A percentile compares a stretch with the other conserved stretches of the same genome.
These are phyloP conservation scores for Tuber calosporum DNA, from an alignment of 495 filamentous ascomycete genomes.

Conservation along the genomic window DNA sequence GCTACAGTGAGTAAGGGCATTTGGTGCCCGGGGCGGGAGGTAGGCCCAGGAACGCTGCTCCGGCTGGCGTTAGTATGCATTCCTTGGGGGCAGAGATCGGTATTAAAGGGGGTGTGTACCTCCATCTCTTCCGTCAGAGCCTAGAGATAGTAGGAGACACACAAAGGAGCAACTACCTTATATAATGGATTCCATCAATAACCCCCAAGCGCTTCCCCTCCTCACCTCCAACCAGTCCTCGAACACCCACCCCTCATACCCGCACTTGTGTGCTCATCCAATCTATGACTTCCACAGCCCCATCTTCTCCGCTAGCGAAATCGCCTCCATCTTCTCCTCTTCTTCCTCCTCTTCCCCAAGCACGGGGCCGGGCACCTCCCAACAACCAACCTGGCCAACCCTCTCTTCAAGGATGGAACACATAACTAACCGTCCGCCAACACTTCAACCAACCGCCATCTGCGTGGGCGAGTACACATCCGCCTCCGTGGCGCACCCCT, in stretches of 20 bases:
- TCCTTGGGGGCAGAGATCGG: too few species aligned
- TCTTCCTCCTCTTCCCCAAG: slow-evolving; percentile 24
- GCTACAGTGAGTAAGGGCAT: too few species aligned
- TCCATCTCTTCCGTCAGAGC: neutral
- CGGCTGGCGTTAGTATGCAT: too few species aligned
- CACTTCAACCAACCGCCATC: slow-evolving; percentile 25
- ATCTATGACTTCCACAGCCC: slow-evolving; percentile 33
- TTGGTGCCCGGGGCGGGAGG: too few species aligned
- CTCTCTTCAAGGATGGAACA: slow-evolving; percentile 30
- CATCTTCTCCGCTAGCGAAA: slow-evolving; percentile 29
- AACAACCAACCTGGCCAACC: slow-evolving; percentile 21
- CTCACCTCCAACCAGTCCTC: slow-evolving; percentile 15
- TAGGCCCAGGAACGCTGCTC: too few species aligned
- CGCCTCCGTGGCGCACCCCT: slow-evolving; percentile 28
- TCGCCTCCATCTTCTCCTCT: slow-evolving; percentile 28
- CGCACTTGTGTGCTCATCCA: slow-evolving; percentile 28
- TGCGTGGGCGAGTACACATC: slow-evolving; percentile 34
- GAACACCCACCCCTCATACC: slow-evolving; percentile 25
- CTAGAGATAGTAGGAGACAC: neutral
- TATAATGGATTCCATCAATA: slow-evolving; percentile 31
- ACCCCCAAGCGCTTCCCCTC: slow-evolving; percentile 25
- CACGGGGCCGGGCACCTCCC: slow-evolving; percentile 6
- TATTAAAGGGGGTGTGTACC: neutral
- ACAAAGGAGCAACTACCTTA: neutral
- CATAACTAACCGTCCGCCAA: slow-evolving; percentile 34